Conservation (phyloP, 2,329 filamentous ascomycete species). For the Trichothecium roseum region DNA sequence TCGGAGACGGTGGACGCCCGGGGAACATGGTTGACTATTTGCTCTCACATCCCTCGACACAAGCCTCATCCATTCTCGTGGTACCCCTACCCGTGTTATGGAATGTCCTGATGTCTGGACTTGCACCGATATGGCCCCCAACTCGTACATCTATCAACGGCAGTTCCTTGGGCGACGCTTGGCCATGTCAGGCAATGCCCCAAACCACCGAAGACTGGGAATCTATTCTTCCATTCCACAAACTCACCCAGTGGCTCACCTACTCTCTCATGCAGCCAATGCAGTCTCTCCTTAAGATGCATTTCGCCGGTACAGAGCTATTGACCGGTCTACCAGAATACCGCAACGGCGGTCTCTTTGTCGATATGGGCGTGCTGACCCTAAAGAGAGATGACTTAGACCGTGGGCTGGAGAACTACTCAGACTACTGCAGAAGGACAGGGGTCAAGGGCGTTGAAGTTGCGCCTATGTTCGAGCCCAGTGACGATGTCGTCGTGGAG, state of each 20-base stretch:
- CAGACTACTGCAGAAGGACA: slow-evolving; percentile 60
- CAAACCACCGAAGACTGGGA: slow-evolving; percentile 53
- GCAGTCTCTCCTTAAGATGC: slow-evolving; percentile 67
- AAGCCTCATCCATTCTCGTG: slow-evolving; percentile 80
- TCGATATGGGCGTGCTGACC: slow-evolving; percentile 72
- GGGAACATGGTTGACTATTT: slow-evolving; percentile 95
- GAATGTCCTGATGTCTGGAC: slow-evolving; percentile 79
- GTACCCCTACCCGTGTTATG: slow-evolving; percentile 81
- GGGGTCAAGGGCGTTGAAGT: slow-evolving; percentile 51
- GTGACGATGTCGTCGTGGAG: slow-evolving; percentile 53
- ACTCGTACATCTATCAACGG: slow-evolving; percentile 83
- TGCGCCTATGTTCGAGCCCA: slow-evolving; percentile 47
- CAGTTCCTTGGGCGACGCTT: slow-evolving; percentile 81
- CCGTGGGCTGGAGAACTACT: slow-evolving; percentile 54
- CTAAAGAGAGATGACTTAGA: slow-evolving; percentile 61
- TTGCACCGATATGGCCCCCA: slow-evolving; percentile 79
- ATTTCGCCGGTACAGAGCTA: slow-evolving; percentile 71
- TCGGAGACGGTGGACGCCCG: slow-evolving; percentile 73
- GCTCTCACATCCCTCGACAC: slow-evolving; percentile 81
- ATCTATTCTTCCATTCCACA: slow-evolving; percentile 83
- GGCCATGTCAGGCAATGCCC: slow-evolving; percentile 81
- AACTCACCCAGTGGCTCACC: slow-evolving; percentile 87
- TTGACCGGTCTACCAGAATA: slow-evolving; percentile 87
- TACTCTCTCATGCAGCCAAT: slow-evolving; percentile 93
- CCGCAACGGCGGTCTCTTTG: slow-evolving; percentile 79